These are phyloP conservation scores for Avena sativa DNA, from an alignment of 176 grass and related monocot species.

Conservation along the genomic window DNA sequence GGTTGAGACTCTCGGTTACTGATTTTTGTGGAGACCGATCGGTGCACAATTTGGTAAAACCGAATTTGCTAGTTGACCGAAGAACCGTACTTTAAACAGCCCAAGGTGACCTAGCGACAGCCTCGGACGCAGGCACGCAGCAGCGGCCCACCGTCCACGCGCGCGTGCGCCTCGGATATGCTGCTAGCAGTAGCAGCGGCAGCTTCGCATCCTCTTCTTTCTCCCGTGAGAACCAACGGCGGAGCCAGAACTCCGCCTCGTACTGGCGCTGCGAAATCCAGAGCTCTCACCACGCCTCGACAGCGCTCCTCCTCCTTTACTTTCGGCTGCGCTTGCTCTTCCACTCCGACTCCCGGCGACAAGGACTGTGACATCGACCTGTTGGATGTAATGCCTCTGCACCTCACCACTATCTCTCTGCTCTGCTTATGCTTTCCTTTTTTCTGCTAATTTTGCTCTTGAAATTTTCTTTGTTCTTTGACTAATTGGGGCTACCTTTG, in stretches of 20 bases:
- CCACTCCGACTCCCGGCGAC: slow-evolving; percentile 25
- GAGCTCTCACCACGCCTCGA: background rate
- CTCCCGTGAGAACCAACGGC: background rate
- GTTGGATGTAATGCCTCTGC: slow-evolving; percentile 54
- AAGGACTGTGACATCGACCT: slow-evolving; percentile 1
- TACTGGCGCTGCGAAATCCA: background rate
- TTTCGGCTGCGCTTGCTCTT: slow-evolving; percentile 41
- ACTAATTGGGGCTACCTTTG: background rate
- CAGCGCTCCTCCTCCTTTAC: background rate
- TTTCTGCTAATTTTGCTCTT: background rate
- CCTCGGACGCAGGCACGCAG: background rate
- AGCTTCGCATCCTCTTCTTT: background rate
- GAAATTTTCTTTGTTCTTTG: background rate
- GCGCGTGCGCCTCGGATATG: slow-evolving; percentile 19
- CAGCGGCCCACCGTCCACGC: background rate
- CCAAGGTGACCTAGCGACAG: background rate
- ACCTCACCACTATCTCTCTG: background rate
- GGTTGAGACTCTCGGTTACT: too few relatives aligned
- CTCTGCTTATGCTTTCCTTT: background rate
- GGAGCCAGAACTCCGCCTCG: background rate
- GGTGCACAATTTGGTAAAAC: too few relatives aligned
- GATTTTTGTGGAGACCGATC: too few relatives aligned
- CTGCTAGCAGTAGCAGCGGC: background rate
- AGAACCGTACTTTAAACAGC: too few relatives aligned
- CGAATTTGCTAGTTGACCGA: too few relatives aligned